These are phyloP conservation scores for Corylus avellana DNA, from an alignment of 306 rosid species.

Conservation along the genomic window DNA sequence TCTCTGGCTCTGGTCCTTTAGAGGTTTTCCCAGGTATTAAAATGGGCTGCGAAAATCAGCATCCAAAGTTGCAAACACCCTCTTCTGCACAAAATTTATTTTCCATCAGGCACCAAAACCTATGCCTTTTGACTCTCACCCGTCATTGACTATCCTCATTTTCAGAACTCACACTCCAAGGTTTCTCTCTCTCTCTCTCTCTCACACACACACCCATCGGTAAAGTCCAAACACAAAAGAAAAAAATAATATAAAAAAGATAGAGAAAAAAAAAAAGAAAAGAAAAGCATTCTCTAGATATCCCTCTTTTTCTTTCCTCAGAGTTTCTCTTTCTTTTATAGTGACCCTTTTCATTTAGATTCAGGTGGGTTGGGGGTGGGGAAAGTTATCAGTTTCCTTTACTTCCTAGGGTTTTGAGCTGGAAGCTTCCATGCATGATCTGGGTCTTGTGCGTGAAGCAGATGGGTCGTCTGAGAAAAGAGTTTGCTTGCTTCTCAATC, in stretches of 20 bases:
- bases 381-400: slow-evolving; percentile 14
- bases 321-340: slow-evolving; percentile 8
- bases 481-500: slow-evolving; percentile 33
- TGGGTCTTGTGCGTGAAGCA: slow-evolving; percentile 35
- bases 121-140: slow-evolving; percentile 47
- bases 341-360: slow-evolving; percentile 39
- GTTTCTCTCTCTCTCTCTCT: background rate
- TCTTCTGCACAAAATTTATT: slow-evolving; percentile 47
- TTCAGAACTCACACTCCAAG: slow-evolving; percentile 59
- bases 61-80: slow-evolving; percentile 22
- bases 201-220: background rate
- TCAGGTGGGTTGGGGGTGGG: slow-evolving; percentile 24
- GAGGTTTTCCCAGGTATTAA: slow-evolving; percentile 50
- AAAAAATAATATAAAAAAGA: background rate
- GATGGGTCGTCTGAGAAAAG: slow-evolving; percentile 29
- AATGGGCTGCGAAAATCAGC: slow-evolving; percentile 35
- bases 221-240: background rate
- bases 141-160: slow-evolving; percentile 46
- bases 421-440: slow-evolving; percentile 41
- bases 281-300: background rate
- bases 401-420: slow-evolving; percentile 50
- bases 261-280: background rate
- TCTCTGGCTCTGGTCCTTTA: slow-evolving; percentile 37
- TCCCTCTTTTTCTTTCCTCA: slow-evolving; percentile 20
- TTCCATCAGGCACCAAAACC: slow-evolving; percentile 50